phyloP scores from a whole-genome alignment of 805 yeast genomes.

The Priceomyces carsonii region DNA sequence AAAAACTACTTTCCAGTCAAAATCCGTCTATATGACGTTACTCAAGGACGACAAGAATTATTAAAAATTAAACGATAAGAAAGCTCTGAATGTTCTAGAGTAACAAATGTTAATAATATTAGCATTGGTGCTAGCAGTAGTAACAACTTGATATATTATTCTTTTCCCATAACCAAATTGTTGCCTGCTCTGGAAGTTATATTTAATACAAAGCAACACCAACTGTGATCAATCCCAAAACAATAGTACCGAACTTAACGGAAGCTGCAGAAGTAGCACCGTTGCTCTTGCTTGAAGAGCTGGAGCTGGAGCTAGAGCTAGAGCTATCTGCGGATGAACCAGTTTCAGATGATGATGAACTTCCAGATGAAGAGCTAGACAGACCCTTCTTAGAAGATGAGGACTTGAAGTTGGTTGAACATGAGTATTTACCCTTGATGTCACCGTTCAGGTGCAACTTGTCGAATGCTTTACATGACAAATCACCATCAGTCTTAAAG shows the following conservation, averaged over 20 bases:
- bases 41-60: too few species aligned
- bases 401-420: constrained; percentile 49
- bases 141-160: too few species aligned
- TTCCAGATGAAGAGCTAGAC: constrained; percentile 24
- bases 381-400: constrained; percentile 41
- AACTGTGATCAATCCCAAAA: constrained; percentile 36
- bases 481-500: constrained; percentile 71
- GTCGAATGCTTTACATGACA: constrained; percentile 80
- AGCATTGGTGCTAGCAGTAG: too few species aligned
- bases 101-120: too few species aligned
- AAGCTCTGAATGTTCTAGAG: too few species aligned
- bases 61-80: too few species aligned
- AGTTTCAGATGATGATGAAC: constrained; percentile 16
- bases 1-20: too few species aligned
- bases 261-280: constrained; percentile 25
- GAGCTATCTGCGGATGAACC: constrained; percentile 15
- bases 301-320: constrained; percentile 14
- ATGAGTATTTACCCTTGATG: constrained; percentile 84
- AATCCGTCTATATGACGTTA: too few species aligned
- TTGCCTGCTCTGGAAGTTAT: too few species aligned
- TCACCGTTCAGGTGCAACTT: constrained; percentile 71
- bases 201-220: constrained; percentile 32
- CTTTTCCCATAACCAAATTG: too few species aligned
- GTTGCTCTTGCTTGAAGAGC: constrained; percentile 19
- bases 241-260: constrained; percentile 24